Evolutionary conservation across 441 rosid genomes (phyloP).

Genomic region (Erysimum cheiri): DNA sequence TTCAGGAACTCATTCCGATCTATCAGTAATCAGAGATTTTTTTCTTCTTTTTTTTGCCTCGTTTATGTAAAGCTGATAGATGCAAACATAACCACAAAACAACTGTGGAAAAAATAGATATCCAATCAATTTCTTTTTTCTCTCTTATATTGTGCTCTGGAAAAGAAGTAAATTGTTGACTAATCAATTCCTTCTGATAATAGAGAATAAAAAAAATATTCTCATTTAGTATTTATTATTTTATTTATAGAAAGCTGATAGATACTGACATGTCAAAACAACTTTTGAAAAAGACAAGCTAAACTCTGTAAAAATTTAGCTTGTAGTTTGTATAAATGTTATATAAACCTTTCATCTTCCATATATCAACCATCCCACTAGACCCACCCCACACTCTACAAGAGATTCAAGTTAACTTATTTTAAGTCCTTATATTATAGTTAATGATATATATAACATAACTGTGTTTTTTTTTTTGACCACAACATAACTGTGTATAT

Average conservation of each 20-base stretch:
- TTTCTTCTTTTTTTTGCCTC: too few species aligned
- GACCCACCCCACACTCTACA: too few species aligned
- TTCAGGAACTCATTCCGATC: conserved; percentile 1
- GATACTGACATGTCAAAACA: background rate
- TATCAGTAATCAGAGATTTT: background rate
- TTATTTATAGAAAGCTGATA: background rate
- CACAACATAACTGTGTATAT: background rate
- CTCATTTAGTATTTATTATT: background rate
- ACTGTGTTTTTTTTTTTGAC: background rate
- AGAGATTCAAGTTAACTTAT: too few species aligned
- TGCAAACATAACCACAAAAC: background rate
- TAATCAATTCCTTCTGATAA: background rate
- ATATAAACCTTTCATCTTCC: background rate
- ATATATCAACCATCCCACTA: background rate
- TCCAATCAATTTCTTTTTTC: background rate
- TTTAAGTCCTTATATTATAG: background rate
- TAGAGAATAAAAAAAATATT: background rate
- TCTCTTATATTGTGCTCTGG: too few species aligned
- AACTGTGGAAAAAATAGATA: background rate
- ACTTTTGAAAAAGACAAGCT: background rate
- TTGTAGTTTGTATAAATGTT: too few species aligned
- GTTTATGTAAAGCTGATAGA: background rate
- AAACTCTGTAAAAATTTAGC: background rate
- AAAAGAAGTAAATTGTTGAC: background rate
- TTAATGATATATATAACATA: background rate